phyloP scores from a whole-genome alignment of 1,284 basidiomycete genomes.

The Athelia psychrophila region DNA sequence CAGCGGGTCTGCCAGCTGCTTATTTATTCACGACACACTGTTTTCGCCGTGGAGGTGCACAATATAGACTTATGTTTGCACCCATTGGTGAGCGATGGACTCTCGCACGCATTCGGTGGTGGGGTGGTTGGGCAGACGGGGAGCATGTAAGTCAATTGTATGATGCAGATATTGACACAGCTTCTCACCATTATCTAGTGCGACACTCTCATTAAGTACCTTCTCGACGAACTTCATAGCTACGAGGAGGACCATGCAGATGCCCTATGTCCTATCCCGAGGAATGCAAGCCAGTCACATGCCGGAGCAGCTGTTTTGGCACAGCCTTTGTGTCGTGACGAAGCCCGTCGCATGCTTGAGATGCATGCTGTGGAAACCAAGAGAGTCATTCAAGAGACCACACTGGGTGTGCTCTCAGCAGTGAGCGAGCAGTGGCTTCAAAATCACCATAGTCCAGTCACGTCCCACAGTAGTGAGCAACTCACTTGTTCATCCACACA shows the following conservation, averaged over 20 bases:
- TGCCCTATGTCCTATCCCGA: neutral
- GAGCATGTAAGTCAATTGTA: slow-evolving; percentile 21
- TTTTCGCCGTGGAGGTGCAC: slow-evolving; percentile 30
- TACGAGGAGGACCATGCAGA: slow-evolving; percentile 24
- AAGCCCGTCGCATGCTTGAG: neutral
- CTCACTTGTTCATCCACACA: neutral
- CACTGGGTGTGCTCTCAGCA: neutral
- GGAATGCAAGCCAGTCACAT: neutral
- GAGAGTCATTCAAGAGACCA: neutral
- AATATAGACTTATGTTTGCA: slow-evolving; percentile 36
- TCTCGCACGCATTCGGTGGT: slow-evolving; percentile 31
- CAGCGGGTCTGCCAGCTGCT: slow-evolving; percentile 15
- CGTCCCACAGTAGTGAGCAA: neutral
- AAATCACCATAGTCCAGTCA: neutral
- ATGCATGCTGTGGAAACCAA: neutral
- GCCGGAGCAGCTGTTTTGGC: neutral
- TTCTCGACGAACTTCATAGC: slow-evolving; percentile 25
- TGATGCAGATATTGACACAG: neutral
- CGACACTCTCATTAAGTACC: slow-evolving; percentile 29
- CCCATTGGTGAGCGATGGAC: slow-evolving; percentile 31
- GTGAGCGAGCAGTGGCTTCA: neutral
- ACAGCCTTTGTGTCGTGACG: neutral
- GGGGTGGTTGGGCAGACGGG: slow-evolving; percentile 38
- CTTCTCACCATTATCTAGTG: slow-evolving; percentile 11
- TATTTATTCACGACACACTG: slow-evolving; percentile 30